Percentiles rank a stretch among this genome's conserved stretches.
Conservation (phyloP, 2,329 filamentous ascomycete species). For the Penicillium sp. region DNA sequence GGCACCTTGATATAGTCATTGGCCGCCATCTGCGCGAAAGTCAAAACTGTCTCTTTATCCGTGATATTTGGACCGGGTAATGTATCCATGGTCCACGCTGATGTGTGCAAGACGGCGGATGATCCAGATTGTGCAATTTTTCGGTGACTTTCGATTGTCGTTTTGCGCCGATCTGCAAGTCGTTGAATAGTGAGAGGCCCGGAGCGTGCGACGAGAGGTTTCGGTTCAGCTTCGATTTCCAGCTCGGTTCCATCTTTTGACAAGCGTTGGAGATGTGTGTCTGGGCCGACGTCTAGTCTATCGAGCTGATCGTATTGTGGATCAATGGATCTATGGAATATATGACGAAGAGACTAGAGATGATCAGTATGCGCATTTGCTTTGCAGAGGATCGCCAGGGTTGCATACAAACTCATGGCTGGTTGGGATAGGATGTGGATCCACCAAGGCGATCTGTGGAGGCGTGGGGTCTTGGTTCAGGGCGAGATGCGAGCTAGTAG, state of each 20-base stretch:
- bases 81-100: conserved; percentile 80
- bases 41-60: conserved; percentile 82
- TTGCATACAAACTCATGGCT: background rate
- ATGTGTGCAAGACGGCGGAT: background rate
- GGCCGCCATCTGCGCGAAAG: conserved; percentile 83
- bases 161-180: conserved; percentile 76
- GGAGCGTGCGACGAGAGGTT: conserved; percentile 66
- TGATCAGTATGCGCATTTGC: background rate
- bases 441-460: background rate
- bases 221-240: conserved; percentile 51
- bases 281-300: conserved; percentile 70
- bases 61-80: conserved; percentile 79
- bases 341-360: conserved; percentile 68
- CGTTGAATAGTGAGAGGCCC: conserved; percentile 74
- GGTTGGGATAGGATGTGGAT: background rate
- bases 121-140: conserved; percentile 72
- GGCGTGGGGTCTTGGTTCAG: background rate
- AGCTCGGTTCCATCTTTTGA: conserved; percentile 46
- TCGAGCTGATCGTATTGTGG: conserved; percentile 76
- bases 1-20: conserved; percentile 84
- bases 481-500: background rate
- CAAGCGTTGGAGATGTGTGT: conserved; percentile 57
- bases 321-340: conserved; percentile 89
- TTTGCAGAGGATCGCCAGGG: too few species aligned
- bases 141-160: conserved; percentile 78